Conservation (phyloP, 2,329 filamentous ascomycete genomes). For the Calonectria fujianensis region DNA sequence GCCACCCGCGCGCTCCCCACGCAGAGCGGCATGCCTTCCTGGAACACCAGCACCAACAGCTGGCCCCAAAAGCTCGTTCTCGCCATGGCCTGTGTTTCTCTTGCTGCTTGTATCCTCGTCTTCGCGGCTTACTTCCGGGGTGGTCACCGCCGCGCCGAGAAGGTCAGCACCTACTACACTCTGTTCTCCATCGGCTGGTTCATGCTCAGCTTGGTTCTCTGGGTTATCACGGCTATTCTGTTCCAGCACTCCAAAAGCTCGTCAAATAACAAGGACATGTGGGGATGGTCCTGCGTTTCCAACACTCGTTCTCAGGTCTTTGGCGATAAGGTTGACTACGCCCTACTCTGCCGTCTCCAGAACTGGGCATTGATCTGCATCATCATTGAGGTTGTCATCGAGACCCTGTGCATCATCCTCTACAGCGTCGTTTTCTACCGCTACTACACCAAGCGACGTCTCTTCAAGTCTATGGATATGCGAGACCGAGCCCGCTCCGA, state of each 20-base stretch:
- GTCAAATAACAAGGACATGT: slow-evolving; percentile 87
- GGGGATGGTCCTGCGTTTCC: slow-evolving; percentile 98
- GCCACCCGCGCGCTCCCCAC: slow-evolving; percentile 84
- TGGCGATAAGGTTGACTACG: slow-evolving; percentile 87
- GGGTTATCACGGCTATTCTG: slow-evolving; percentile 89
- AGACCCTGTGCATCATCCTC: slow-evolving; percentile 91
- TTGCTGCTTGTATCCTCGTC: slow-evolving; percentile 85
- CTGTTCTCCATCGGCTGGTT: slow-evolving; percentile 96
- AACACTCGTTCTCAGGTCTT: slow-evolving; percentile 89
- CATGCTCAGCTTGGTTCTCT: slow-evolving; percentile 93
- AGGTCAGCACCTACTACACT: slow-evolving; percentile 96
- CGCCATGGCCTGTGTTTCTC: slow-evolving; percentile 85
- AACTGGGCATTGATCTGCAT: slow-evolving; percentile 98
- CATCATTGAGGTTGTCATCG: slow-evolving; percentile 96
- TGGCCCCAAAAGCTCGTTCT: slow-evolving; percentile 95
- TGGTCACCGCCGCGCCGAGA: slow-evolving; percentile 91
- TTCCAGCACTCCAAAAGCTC: slow-evolving; percentile 86
- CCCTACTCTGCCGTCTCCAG: slow-evolving; percentile 91
- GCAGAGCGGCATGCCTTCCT: slow-evolving; percentile 88
- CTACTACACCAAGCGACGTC: slow-evolving; percentile 96
- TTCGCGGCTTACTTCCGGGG: slow-evolving; percentile 92
- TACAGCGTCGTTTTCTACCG: slow-evolving; percentile 98
- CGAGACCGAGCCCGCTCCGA: slow-evolving; percentile 96
- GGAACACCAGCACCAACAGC: slow-evolving; percentile 85
- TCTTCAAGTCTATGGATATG: slow-evolving; percentile 96